Percentiles rank a stretch among this genome's conserved stretches.
These are phyloP conservation scores for Citrus australasica DNA, from an alignment of 345 rosid genomes.

Conservation along the genomic window DNA sequence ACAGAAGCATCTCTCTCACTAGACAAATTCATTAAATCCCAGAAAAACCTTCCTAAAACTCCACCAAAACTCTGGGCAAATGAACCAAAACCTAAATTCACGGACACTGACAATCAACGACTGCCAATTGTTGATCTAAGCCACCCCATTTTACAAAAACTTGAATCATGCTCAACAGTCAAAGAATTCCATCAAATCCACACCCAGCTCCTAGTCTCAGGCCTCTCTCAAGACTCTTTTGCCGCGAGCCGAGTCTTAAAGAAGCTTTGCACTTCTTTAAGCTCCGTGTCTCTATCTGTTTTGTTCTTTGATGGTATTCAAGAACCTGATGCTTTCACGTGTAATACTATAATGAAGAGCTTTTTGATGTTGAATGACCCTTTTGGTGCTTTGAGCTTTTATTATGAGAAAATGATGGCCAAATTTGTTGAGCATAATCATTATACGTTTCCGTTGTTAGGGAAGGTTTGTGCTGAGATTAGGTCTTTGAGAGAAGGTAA, in stretches of 20 bases:
- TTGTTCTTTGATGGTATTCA: constrained; percentile 32
- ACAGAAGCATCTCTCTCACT: constrained; percentile 29
- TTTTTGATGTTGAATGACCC: constrained; percentile 32
- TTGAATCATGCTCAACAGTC: constrained; percentile 32
- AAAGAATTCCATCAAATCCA: constrained; percentile 45
- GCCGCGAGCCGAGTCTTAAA: constrained; percentile 47
- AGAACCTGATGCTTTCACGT: constrained; percentile 57
- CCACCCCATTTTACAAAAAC: constrained; percentile 40
- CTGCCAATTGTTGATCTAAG: constrained; percentile 9
- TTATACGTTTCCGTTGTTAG: constrained; percentile 55
- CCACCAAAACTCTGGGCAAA: constrained; percentile 44
- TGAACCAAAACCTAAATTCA: constrained; percentile 20
- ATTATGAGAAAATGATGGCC: constrained; percentile 49
- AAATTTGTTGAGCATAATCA: constrained; percentile 41
- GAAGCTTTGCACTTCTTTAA: constrained; percentile 47
- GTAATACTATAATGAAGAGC: constrained; percentile 52
- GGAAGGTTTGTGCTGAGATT: constrained; percentile 41
- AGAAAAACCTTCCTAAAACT: constrained; percentile 39
- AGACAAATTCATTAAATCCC: constrained; percentile 40
- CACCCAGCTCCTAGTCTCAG: constrained; percentile 35
- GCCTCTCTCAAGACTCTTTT: constrained; percentile 47
- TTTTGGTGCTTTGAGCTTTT: constrained; percentile 44
- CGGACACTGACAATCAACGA: not conserved
- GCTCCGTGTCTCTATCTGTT: constrained; percentile 39
- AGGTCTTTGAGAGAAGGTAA: constrained; percentile 41